Evolutionary conservation across 768 basidiomycete genomes (phyloP).

Genomic region (Favolaschia claudopus): DNA sequence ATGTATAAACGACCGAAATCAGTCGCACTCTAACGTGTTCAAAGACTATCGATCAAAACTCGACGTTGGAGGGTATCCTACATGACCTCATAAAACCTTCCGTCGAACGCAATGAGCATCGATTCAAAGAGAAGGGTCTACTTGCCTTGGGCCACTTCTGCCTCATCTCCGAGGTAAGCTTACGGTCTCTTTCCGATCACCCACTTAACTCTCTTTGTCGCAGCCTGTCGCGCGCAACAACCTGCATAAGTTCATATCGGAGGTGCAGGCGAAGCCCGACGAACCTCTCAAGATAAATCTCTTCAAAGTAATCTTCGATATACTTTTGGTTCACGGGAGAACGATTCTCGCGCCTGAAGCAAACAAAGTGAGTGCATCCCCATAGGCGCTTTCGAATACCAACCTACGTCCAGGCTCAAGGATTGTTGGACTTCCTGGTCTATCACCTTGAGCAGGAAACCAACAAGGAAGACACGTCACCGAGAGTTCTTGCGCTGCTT

Average conservation of each 20-base stretch:
- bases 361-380: slow-evolving; percentile 28
- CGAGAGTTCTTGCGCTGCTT: slow-evolving; percentile 71
- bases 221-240: slow-evolving; percentile 4
- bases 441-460: slow-evolving; percentile 59
- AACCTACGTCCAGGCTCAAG: slow-evolving; percentile 24
- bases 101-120: slow-evolving; percentile 76
- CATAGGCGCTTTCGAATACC: background rate
- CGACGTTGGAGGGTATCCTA: slow-evolving; percentile 76
- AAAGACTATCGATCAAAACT: slow-evolving; percentile 73
- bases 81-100: slow-evolving; percentile 87
- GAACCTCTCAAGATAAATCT: slow-evolving; percentile 71
- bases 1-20: no score
- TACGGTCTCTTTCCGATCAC: slow-evolving; percentile 43
- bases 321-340: slow-evolving; percentile 83
- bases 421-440: slow-evolving; percentile 65
- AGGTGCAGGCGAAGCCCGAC: slow-evolving; percentile 48
- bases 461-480: slow-evolving; percentile 38
- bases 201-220: background rate
- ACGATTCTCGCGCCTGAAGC: slow-evolving; percentile 56
- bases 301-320: slow-evolving; percentile 86
- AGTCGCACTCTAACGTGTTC: background rate
- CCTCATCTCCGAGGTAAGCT: slow-evolving; percentile 70
- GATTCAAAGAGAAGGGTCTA: slow-evolving; percentile 69
- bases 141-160: slow-evolving; percentile 76
- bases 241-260: slow-evolving; percentile 2